A percentile compares a stretch with the other conserved stretches of the same genome.
phyloP scores from a whole-genome alignment of 495 filamentous ascomycete genomes.

The Hypoxylon fragiforme region DNA sequence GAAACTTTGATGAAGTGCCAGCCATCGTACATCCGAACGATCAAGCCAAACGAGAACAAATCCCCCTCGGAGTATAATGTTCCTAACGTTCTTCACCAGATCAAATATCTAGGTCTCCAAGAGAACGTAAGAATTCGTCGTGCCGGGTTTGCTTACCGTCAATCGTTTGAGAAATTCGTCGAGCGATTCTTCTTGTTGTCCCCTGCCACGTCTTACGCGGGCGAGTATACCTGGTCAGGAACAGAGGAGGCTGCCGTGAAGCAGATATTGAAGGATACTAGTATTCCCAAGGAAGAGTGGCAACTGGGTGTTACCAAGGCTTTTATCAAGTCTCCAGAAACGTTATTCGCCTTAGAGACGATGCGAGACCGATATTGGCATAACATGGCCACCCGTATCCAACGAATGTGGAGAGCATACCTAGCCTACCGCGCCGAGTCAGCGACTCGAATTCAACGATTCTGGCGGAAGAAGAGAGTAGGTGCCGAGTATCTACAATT shows the following conservation, averaged over 20 bases:
- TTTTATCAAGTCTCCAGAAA: conserved; percentile 98
- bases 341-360: conserved; percentile 92
- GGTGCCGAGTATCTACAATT: conserved; percentile 85
- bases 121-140: conserved; percentile 98
- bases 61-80: conserved; percentile 88
- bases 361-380: conserved; percentile 99
- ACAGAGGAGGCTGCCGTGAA: conserved; percentile 84
- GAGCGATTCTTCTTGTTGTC: conserved; percentile 97
- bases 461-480: conserved; percentile 89
- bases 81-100: conserved; percentile 93
- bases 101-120: conserved; percentile 98
- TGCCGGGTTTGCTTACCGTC: conserved; percentile 95
- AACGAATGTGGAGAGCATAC: conserved; percentile 96
- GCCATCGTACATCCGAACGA: conserved; percentile 97
- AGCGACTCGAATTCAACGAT: conserved; percentile 89
- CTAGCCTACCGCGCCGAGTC: conserved; percentile 89
- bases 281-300: conserved; percentile 92
- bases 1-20: conserved; percentile 95
- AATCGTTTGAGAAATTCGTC: conserved; percentile 97
- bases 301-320: conserved; percentile 97
- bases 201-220: conserved; percentile 91
- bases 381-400: conserved; percentile 98
- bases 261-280: conserved; percentile 94
- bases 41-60: conserved; percentile 99
- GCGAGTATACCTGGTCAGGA: conserved; percentile 94